phyloP scores from a whole-genome alignment of 2,329 filamentous ascomycete genomes.

The Calycina herbarum region DNA sequence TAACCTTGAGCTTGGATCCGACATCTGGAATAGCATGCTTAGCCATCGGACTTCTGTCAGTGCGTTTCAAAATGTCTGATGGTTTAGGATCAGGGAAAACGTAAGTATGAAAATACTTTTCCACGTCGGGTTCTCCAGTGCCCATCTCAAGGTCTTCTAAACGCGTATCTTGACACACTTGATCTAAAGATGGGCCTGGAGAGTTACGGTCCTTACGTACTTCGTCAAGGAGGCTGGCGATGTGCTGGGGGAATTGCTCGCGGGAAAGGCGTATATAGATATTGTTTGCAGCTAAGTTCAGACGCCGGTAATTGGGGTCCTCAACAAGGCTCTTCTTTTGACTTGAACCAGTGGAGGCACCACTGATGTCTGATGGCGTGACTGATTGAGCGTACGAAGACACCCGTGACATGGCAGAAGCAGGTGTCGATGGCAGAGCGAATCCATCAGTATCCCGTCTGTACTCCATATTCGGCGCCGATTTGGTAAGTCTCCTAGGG shows the following conservation, averaged over 20 bases:
- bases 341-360: constrained; percentile 23
- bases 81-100: no score
- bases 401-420: constrained; percentile 17
- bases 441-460: constrained; percentile 65
- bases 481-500: constrained; percentile 29
- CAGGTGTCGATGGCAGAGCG: constrained; percentile 55
- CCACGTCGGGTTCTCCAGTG: constrained; percentile 23
- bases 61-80: no score
- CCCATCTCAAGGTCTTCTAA: constrained; percentile 26
- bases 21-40: constrained; percentile 22
- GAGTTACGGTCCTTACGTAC: constrained; percentile 25
- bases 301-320: constrained; percentile 25
- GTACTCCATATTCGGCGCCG: constrained; percentile 22
- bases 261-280: constrained; percentile 26
- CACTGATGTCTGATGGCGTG: constrained; percentile 19
- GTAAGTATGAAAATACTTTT: constrained; percentile 8
- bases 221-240: constrained; percentile 26
- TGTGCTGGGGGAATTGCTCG: constrained; percentile 27
- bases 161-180: constrained; percentile 20
- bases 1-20: constrained; percentile 26
- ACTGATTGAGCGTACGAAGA: constrained; percentile 18
- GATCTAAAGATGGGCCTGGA: constrained; percentile 23
- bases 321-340: constrained; percentile 32
- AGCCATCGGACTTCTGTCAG: constrained; percentile 18
- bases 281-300: constrained; percentile 31